A percentile compares a stretch with the other conserved stretches of the same genome.
phyloP scores from a whole-genome alignment of 371 early-diverging fungal species.

The Zychaea mexicana region DNA sequence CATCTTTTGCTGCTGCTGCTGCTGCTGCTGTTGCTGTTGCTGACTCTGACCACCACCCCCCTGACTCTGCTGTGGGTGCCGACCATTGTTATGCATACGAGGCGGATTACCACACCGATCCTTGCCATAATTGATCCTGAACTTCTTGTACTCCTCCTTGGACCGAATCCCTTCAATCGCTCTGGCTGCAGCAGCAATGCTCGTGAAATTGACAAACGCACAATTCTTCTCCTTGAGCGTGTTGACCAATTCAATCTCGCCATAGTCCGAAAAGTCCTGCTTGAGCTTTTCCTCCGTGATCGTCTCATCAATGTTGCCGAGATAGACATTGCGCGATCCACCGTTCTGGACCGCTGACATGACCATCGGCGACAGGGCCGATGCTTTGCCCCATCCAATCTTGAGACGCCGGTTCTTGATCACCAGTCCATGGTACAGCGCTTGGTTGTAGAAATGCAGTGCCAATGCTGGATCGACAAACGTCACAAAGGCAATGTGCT shows the following conservation, averaged over 20 bases:
- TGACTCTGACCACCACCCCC: background rate
- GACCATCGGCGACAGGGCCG: slow-evolving; percentile 58
- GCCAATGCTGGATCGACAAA: slow-evolving; percentile 79
- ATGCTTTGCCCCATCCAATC: slow-evolving; percentile 80
- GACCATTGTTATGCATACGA: slow-evolving; percentile 17
- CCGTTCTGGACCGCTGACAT: slow-evolving; percentile 63
- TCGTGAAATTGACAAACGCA: slow-evolving; percentile 84
- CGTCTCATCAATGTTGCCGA: slow-evolving; percentile 67
- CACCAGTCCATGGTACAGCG: slow-evolving; percentile 57
- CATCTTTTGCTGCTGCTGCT: background rate
- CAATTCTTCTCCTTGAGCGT: slow-evolving; percentile 77
- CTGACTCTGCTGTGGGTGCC: background rate
- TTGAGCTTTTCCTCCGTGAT: slow-evolving; percentile 65
- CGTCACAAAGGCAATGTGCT: slow-evolving; percentile 81
- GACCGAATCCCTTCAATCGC: slow-evolving; percentile 68
- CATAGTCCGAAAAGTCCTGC: slow-evolving; percentile 74
- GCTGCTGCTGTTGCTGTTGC: background rate
- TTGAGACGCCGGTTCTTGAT: slow-evolving; percentile 74
- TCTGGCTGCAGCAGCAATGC: slow-evolving; percentile 68
- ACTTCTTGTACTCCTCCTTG: slow-evolving; percentile 58
- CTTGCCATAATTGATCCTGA: slow-evolving; percentile 77
- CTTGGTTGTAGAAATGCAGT: slow-evolving; percentile 55
- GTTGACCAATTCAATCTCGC: slow-evolving; percentile 80
- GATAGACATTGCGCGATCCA: slow-evolving; percentile 83
- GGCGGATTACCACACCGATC: slow-evolving; percentile 79